Base-by-base conservation (phyloP, 2,329 filamentous ascomycete species). In the Aureobasidium melanogenum region DNA sequence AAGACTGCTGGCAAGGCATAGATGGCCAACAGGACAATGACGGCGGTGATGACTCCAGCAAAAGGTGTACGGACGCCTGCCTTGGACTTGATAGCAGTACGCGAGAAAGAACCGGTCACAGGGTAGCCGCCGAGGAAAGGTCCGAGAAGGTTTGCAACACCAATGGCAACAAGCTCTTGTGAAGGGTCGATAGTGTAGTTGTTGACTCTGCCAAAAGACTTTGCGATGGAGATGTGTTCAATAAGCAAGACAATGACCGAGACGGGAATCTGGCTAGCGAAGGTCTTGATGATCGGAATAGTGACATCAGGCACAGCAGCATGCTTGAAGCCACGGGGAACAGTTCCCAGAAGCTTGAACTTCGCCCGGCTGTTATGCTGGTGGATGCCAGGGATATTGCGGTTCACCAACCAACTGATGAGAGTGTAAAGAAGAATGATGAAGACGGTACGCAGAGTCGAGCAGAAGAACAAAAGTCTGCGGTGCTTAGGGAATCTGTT, bases 81-180 rank as follows among this genome's bases (percentile, higher is more conserved):
- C 75, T 97, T 97, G 5, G 93, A 94, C 75, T 97, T 96, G 76
- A 97, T 97, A 58, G 94, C 93, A 30, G 94, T 97, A 64, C 94
- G 86, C 38, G 90, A 96, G 80, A 97, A 97, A 2, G 94, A 97
- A 1, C 94, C 94, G 2, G 93, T 99, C 0, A 91, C 89, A 15
- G 93, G 90, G 70, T 96, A 99, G 2, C 82, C 94, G 55, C 93
- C 94, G 2, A 97, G 80, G 77, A 97, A 96, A 2, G 94, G 91
- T 0, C 90, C 92, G 8, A 97, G 80, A 39, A 97, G 79, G 71
- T 97, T 97, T 38, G 87, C 88, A 28, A 97, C 84, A 64, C 93
- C 93, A 66, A 97, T 96, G 24, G 91, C 93, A 50, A 99, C 89
- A 76, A 99, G 83, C 73, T 99, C 93, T 73, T 99, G 93, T 0